Conservation (phyloP, 805 yeast species). For the Torulaspora gathmanii region DNA sequence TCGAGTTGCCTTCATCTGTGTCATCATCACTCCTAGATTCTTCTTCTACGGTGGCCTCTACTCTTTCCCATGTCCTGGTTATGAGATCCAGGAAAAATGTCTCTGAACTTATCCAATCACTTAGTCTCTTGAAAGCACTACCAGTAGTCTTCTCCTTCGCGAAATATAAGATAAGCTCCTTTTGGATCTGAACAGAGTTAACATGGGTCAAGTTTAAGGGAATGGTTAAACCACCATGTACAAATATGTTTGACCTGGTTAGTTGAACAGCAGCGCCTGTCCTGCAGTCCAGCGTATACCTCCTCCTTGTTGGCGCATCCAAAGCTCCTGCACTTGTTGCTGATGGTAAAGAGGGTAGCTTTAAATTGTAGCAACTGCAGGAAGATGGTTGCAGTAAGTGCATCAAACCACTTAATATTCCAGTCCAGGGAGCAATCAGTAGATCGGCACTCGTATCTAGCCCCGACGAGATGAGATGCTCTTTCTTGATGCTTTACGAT, state of each 20-base stretch:
- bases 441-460: too few relatives aligned
- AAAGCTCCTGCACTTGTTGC: conserved; percentile 11
- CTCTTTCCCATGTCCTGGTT: conserved; percentile 53
- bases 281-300: conserved; percentile 53
- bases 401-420: conserved; percentile 37
- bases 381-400: conserved; percentile 61
- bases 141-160: conserved; percentile 24
- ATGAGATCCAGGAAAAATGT: conserved; percentile 56
- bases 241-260: conserved; percentile 55
- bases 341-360: conserved; percentile 45
- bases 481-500: too few relatives aligned
- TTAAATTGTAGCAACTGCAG: conserved; percentile 52
- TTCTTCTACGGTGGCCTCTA: conserved; percentile 19
- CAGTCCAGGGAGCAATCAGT: not conserved
- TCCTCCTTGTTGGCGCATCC: conserved; percentile 42
- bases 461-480: too few relatives aligned
- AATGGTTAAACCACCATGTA: conserved; percentile 63
- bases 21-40: not conserved
- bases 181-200: conserved; percentile 39
- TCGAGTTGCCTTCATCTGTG: not conserved
- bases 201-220: conserved; percentile 47
- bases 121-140: conserved; percentile 24
- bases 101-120: conserved; percentile 55
- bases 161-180: conserved; percentile 37
- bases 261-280: conserved; percentile 64